Evolutionary conservation across 768 basidiomycete species (phyloP).

Genomic region (Tricholomella constricta): DNA sequence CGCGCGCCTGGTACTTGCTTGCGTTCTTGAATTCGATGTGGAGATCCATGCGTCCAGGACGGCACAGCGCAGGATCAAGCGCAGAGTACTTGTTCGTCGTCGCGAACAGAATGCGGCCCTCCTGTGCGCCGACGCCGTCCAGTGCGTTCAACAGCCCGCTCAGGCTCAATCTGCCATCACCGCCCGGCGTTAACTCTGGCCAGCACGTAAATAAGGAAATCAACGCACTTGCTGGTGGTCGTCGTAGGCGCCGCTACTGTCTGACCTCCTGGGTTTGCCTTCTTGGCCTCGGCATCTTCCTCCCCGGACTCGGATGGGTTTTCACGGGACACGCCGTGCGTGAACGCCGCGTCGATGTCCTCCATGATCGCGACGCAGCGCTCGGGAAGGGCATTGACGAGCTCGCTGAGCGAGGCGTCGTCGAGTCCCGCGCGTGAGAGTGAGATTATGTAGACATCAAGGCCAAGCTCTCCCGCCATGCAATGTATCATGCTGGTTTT

Average conservation of each 20-base stretch:
- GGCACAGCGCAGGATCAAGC: slow-evolving; percentile 73
- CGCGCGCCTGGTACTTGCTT: slow-evolving; percentile 63
- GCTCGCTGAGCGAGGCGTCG: slow-evolving; percentile 51
- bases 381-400: slow-evolving; percentile 55
- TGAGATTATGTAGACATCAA: slow-evolving; percentile 73
- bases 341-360: slow-evolving; percentile 71
- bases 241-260: background rate
- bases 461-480: slow-evolving; percentile 70
- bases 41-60: slow-evolving; percentile 81
- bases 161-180: slow-evolving; percentile 62
- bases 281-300: too few species aligned
- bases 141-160: slow-evolving; percentile 77
- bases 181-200: too few species aligned
- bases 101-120: slow-evolving; percentile 81
- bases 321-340: slow-evolving; percentile 30
- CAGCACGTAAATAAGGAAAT: too few species aligned
- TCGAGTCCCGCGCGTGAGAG: slow-evolving; percentile 59
- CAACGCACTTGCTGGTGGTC: background rate
- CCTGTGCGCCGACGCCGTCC: slow-evolving; percentile 77
- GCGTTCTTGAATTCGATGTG: slow-evolving; percentile 77
- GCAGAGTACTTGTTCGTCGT: slow-evolving; percentile 74
- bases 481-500: slow-evolving; percentile 80
- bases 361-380: slow-evolving; percentile 69
- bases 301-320: background rate
- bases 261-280: too few species aligned